These are phyloP conservation scores for Mortierella hygrophila DNA, from an alignment of 192 early-diverging fungal genomes.

Conservation along the genomic window DNA sequence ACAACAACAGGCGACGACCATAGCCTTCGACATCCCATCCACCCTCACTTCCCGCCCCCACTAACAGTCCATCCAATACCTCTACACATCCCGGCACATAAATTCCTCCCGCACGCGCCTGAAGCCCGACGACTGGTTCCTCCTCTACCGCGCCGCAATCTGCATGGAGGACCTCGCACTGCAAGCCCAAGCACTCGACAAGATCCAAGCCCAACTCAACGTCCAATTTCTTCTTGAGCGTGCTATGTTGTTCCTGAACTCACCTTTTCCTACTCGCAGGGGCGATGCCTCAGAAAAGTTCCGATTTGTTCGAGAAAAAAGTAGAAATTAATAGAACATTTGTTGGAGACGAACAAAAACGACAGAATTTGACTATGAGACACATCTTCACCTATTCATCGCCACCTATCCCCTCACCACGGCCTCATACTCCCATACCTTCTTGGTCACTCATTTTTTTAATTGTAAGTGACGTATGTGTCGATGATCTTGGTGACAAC, in stretches of 20 bases:
- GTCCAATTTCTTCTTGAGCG: conserved; percentile 29
- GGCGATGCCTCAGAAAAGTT: too few relatives aligned
- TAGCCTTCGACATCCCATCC: neutral
- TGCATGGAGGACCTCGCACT: conserved; percentile 31
- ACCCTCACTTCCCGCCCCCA: neutral
- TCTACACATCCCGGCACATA: neutral
- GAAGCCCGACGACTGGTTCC: conserved; percentile 24
- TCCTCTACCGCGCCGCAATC: conserved; percentile 22
- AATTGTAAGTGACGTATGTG: too few relatives aligned
- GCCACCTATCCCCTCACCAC: too few relatives aligned
- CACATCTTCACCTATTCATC: too few relatives aligned
- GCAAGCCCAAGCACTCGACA: conserved; percentile 13
- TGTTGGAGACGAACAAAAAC: too few relatives aligned
- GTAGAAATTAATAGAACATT: too few relatives aligned
- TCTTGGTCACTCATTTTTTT: too few relatives aligned
- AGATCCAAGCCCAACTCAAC: conserved; percentile 25
- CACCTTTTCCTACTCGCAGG: too few relatives aligned
- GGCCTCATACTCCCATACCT: too few relatives aligned
- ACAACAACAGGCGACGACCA: neutral
- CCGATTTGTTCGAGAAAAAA: too few relatives aligned
- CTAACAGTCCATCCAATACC: neutral
- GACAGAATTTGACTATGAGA: too few relatives aligned
- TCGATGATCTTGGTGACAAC: too few relatives aligned
- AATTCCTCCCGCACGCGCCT: neutral
- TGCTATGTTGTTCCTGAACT: neutral